Conservation (phyloP, 257 asterid genomes). For the Eustoma russellianum region DNA sequence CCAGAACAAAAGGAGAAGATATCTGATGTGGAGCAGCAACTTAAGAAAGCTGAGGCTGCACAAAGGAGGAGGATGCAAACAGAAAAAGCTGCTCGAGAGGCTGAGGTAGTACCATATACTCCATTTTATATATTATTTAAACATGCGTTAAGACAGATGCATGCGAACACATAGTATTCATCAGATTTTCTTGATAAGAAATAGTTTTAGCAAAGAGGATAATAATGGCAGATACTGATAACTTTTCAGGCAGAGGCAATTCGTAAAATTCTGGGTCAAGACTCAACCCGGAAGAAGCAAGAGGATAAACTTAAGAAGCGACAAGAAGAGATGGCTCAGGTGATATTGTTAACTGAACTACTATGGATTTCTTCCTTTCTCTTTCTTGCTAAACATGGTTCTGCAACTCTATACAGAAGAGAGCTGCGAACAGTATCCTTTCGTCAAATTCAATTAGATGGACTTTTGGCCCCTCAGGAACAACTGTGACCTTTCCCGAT, state of each 20-base stretch:
- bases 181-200: no score
- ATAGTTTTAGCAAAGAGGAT: background rate
- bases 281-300: conserved; percentile 73
- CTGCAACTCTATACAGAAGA: conserved; percentile 38
- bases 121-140: no score
- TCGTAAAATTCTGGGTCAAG: conserved; percentile 82
- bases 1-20: conserved; percentile 73
- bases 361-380: background rate
- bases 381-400: background rate
- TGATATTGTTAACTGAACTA: conserved; percentile 5
- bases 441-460: conserved; percentile 60
- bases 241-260: conserved; percentile 78
- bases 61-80: conserved; percentile 66
- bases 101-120: conserved; percentile 40
- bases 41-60: conserved; percentile 85
- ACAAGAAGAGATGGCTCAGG: conserved; percentile 59
- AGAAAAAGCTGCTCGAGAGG: conserved; percentile 82
- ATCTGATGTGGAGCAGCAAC: conserved; percentile 65
- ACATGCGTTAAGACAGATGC: no score
- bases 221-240: background rate
- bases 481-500: conserved; percentile 66
- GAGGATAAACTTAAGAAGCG: conserved; percentile 61
- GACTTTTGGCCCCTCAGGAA: conserved; percentile 80
- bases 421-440: conserved; percentile 31
- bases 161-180: background rate